Evolutionary conservation across 495 filamentous ascomycete species (phyloP), one percentile per base, ranked within the genome.

Genomic region (Pseudevernia furfuracea): DNA sequence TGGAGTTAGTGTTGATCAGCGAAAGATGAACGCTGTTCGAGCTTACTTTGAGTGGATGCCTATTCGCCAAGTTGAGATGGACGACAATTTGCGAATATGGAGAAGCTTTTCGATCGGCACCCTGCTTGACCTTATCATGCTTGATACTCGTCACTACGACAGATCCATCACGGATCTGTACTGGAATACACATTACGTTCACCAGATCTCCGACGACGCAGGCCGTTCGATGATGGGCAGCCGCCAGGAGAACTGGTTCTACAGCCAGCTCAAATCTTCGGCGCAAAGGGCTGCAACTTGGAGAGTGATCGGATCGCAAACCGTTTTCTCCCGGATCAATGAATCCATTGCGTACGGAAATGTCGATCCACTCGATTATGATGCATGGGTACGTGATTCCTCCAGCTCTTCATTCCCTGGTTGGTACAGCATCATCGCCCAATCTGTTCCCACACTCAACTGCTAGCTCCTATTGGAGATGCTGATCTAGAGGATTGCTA

Each of bases 51-150:
- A 89, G 67, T 89, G 77, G 75, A 72, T 73, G 70, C 77, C 64
- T 7, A 66, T 67, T 36, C 63, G 84, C 30, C 84, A 85, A 71
- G 80, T 87, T 19, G 85, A 87, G 39, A 86, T 89, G 79, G 86
- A 89, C 68, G 86, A 89, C 72, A 85, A 84, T 64, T 75, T 89
- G 28, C 82, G 87, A n/a, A 82, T 89, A 69, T 89, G 87, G 87
- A 79, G 87, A 43, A 75, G 73, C 46, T 89, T 89, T 73, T 78
- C 80, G 44, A 80, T 89, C 64, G 87, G 87, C 43, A 80, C 82
- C 23, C 76, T 87, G 23, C 71, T 88, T 52, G 87, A 89, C 69
- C 75, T 89, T 1, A 81, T 88, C 59, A 86, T 89, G 77, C 79
- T 89, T 32, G 87, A 88, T 64, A 89, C 87, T 9, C 78, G 86